Base-by-base conservation (phyloP, 805 yeast genomes). In the Yarrowia osloensis region DNA sequence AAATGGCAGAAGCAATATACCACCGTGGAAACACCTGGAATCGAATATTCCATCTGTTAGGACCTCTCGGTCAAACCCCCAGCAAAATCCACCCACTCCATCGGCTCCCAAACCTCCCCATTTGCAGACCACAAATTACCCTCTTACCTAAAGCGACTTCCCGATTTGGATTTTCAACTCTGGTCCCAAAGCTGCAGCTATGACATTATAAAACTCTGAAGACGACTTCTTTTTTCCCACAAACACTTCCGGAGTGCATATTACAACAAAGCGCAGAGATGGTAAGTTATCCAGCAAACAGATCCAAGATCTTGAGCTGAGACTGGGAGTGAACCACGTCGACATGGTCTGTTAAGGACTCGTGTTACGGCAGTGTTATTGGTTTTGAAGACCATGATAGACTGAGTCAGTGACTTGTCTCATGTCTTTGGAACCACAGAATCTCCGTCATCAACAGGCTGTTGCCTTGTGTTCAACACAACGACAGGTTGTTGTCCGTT, bases 251-350 rank as follows among this genome's bases (percentile, higher is more conserved):
- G 98, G 98, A 93, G 98, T 91, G 95, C 88, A 81, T 70, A 71
- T 71, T 69, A 74, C 74, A 73, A 77, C 76, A 78, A 78, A 84
- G 86, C 94, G 86, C 97, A 92, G 97, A 90, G 98, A 93, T 93
- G 98, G 97, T 90, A 89, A 85, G 97, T 90, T 87, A 84, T 70
- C 66, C 73, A 71, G 70, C 21, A 52, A 40, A 46, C 66, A 26
- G 49, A 21, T 63, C 54, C 11, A 44, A 28, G 54, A 29, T 44
- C 42, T 46, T 50, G 40, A 35, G 44, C 44, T 46, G 50, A 22
- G 47, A 42, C 31, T 7, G 35, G 13, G 13, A 31, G 35, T 28
- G 31, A n/a, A n/a, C n/a, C n/a, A n/a, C n/a, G n/a, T n/a, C n/a
- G n/a, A n/a, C n/a, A n/a, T n/a, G n/a, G n/a, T n/a, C n/a, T n/a